phyloP scores from a whole-genome alignment of 352 stramenopile species.

The Phytophthora kernoviae region DNA sequence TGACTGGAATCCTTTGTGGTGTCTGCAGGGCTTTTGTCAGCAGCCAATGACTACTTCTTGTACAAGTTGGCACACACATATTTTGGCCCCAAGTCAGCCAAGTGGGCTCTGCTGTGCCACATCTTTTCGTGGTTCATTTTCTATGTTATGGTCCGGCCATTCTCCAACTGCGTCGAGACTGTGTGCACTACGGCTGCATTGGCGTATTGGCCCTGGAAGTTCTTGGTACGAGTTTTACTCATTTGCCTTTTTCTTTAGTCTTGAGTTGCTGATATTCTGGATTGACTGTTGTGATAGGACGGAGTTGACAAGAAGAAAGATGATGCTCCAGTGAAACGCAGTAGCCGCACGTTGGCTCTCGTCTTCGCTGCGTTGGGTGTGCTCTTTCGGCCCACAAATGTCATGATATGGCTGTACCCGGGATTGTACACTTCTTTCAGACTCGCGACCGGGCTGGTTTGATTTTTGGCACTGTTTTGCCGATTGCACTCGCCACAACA shows the following conservation, averaged over 20 bases:
- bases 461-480: conserved; percentile 52
- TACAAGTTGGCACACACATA: conserved; percentile 71
- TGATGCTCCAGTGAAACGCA: conserved; percentile 26
- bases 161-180: conserved; percentile 87
- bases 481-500: conserved; percentile 61
- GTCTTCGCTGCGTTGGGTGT: conserved; percentile 69
- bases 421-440: conserved; percentile 57
- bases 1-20: not conserved
- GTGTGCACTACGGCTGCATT: conserved; percentile 78
- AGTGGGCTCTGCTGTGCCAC: conserved; percentile 77
- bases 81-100: conserved; percentile 66
- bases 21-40: conserved; percentile 58
- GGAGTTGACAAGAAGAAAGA: conserved; percentile 45
- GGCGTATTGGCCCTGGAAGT: conserved; percentile 80
- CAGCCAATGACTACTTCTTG: conserved; percentile 73
- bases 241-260: not conserved
- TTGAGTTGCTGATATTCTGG: conserved; percentile 8
- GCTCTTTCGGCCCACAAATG: conserved; percentile 84
- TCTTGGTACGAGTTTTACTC: conserved; percentile 41
- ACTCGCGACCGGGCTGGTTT: conserved; percentile 43
- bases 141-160: conserved; percentile 86
- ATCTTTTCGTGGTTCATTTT: conserved; percentile 88
- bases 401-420: conserved; percentile 78
- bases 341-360: conserved; percentile 51
- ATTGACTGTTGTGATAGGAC: conserved; percentile 14